Conservation (phyloP, 257 asterid genomes). For the Penstemon newberryi region DNA sequence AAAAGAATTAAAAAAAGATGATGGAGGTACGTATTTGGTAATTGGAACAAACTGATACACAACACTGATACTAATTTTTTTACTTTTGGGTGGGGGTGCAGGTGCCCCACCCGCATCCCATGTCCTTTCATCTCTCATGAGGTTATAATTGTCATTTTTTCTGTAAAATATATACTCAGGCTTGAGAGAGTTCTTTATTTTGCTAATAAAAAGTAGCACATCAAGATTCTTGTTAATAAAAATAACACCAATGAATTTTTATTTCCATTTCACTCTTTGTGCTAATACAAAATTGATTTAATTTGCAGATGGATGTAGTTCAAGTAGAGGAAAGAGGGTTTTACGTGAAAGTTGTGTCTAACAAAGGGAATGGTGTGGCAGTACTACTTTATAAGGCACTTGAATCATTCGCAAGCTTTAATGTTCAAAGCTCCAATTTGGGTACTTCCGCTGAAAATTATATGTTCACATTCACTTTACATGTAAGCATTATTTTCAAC, state of each 20-base stretch:
- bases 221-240: background rate
- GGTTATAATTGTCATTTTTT: too few relatives aligned
- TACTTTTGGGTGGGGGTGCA: too few relatives aligned
- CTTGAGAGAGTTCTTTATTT: background rate
- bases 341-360: constrained; percentile 48
- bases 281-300: background rate
- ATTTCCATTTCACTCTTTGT: background rate
- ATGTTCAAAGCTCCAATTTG: constrained; percentile 52
- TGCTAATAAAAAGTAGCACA: too few relatives aligned
- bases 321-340: constrained; percentile 56
- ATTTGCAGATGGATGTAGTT: constrained; percentile 57
- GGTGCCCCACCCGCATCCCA: too few relatives aligned
- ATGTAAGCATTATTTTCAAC: constrained; percentile 36
- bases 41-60: too few relatives aligned
- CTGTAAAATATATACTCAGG: too few relatives aligned
- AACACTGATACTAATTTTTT: too few relatives aligned
- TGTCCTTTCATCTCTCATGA: too few relatives aligned
- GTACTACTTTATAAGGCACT: constrained; percentile 49
- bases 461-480: constrained; percentile 58
- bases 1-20: too few relatives aligned
- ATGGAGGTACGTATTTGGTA: too few relatives aligned
- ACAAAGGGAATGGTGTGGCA: constrained; percentile 56
- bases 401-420: constrained; percentile 52
- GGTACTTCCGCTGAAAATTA: constrained; percentile 45
- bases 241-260: background rate